Evolutionary conservation across 108 stramenopile genomes (phyloP).

Genomic region (Stephanodiscus minutulus): DNA sequence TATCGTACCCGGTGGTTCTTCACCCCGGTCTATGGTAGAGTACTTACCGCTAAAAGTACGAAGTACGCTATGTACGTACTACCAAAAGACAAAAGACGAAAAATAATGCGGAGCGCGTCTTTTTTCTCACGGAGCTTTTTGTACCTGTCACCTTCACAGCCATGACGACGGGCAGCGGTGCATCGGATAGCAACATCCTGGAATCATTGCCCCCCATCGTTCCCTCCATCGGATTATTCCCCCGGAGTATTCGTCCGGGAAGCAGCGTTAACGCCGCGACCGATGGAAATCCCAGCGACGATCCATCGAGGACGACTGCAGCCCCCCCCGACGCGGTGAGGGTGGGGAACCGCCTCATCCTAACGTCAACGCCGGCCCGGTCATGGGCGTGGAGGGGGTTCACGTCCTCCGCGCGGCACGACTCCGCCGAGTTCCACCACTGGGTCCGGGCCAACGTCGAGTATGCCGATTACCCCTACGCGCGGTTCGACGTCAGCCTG

Average conservation of each 20-base stretch:
- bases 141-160: too few relatives aligned
- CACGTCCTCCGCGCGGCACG: constrained; percentile 70
- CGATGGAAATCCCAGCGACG: constrained; percentile 8
- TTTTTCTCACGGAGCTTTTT: too few relatives aligned
- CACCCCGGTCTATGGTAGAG: too few relatives aligned
- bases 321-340: constrained; percentile 48
- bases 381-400: constrained; percentile 87
- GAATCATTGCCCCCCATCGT: constrained; percentile 62
- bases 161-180: too few relatives aligned
- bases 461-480: constrained; percentile 94
- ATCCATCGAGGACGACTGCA: background rate
- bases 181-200: background rate
- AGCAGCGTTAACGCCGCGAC: constrained; percentile 3
- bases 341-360: constrained; percentile 64
- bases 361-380: constrained; percentile 55
- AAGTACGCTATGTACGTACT: too few relatives aligned
- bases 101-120: too few relatives aligned
- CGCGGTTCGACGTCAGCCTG: constrained; percentile 86
- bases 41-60: too few relatives aligned
- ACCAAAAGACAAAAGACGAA: too few relatives aligned
- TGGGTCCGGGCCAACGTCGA: constrained; percentile 85
- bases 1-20: too few relatives aligned
- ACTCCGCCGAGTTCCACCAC: constrained; percentile 68
- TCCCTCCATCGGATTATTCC: constrained; percentile 49
- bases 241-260: background rate